Percentiles rank a stretch among this genome's conserved stretches.
Conservation (phyloP, 441 rosid species). For the Eruca vesicaria region DNA sequence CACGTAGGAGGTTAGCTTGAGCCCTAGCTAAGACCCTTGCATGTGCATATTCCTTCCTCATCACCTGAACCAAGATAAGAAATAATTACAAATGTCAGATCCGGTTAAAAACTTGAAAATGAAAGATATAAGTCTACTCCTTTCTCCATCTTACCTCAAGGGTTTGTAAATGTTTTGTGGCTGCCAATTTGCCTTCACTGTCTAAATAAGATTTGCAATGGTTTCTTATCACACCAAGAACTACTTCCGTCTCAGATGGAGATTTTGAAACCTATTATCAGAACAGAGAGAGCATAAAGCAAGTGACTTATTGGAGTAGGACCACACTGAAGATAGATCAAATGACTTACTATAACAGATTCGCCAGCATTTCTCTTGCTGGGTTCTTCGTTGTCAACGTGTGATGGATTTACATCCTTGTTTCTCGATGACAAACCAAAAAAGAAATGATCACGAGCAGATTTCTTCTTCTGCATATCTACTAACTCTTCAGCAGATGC, state of each 20-base stretch:
- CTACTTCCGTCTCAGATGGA: slow-evolving; percentile 81
- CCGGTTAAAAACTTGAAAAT: too few species aligned
- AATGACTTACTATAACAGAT: slow-evolving; percentile 66
- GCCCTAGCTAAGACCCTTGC: slow-evolving; percentile 81
- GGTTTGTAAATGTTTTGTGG: slow-evolving; percentile 69
- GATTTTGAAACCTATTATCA: slow-evolving; percentile 69
- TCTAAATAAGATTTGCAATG: slow-evolving; percentile 67
- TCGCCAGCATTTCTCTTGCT: slow-evolving; percentile 72
- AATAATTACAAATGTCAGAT: too few species aligned
- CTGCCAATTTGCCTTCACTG: slow-evolving; percentile 53
- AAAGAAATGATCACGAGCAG: slow-evolving; percentile 83
- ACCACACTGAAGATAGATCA: slow-evolving; percentile 25
- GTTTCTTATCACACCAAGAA: slow-evolving; percentile 81
- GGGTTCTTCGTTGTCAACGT: slow-evolving; percentile 44
- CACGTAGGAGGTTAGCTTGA: slow-evolving; percentile 84
- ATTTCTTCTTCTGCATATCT: slow-evolving; percentile 70
- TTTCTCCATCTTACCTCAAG: slow-evolving; percentile 44
- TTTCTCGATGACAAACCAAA: slow-evolving; percentile 60
- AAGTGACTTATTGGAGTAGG: background rate
- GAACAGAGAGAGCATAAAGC: background rate
- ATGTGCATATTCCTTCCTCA: slow-evolving; percentile 87
- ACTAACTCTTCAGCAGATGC: slow-evolving; percentile 88
- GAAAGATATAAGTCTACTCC: too few species aligned
- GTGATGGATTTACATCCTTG: slow-evolving; percentile 41
- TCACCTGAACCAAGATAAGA: slow-evolving; percentile 22